Evolutionary conservation across 148 eudicot species (phyloP).

Genomic region (Drosera capensis): DNA sequence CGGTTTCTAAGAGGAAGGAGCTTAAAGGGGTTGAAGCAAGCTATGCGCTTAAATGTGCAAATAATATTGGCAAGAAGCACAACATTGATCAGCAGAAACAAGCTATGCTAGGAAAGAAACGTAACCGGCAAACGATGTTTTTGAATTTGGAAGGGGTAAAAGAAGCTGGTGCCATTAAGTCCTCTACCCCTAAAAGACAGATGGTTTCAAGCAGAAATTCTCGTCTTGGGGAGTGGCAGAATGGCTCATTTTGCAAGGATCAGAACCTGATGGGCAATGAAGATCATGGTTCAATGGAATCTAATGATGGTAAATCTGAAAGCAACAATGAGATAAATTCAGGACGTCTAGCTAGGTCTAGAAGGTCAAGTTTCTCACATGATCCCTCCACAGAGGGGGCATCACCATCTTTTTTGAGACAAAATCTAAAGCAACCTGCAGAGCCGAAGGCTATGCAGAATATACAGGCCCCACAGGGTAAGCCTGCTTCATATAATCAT

Average conservation of each 20-base stretch:
- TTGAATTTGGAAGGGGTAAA: constrained; percentile 83
- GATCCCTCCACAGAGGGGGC: constrained; percentile 49
- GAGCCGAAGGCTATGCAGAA: constrained; percentile 58
- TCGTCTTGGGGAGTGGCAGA: constrained; percentile 52
- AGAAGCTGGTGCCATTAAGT: constrained; percentile 64
- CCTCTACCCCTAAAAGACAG: constrained; percentile 73
- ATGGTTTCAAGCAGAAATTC: constrained; percentile 30
- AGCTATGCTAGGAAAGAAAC: constrained; percentile 89
- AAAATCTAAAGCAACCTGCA: constrained; percentile 42
- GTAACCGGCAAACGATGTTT: constrained; percentile 83
- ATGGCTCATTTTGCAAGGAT: constrained; percentile 39
- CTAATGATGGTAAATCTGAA: constrained; percentile 70
- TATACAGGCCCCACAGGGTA: constrained; percentile 33
- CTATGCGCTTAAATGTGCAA: constrained; percentile 53
- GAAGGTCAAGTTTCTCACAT: constrained; percentile 46
- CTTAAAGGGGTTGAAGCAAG: constrained; percentile 70
- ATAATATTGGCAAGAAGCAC: constrained; percentile 59
- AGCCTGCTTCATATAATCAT: constrained; percentile 34
- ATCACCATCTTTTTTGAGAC: constrained; percentile 16
- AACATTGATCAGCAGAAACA: constrained; percentile 85
- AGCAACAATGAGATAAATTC: constrained; percentile 51
- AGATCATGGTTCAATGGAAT: constrained; percentile 41
- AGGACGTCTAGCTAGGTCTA: constrained; percentile 48
- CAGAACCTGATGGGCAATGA: constrained; percentile 61
- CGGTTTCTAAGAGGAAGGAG: constrained; percentile 49